Base-by-base conservation (phyloP, 1,139 yeast genomes). In the Blastobotrys elegans region DNA sequence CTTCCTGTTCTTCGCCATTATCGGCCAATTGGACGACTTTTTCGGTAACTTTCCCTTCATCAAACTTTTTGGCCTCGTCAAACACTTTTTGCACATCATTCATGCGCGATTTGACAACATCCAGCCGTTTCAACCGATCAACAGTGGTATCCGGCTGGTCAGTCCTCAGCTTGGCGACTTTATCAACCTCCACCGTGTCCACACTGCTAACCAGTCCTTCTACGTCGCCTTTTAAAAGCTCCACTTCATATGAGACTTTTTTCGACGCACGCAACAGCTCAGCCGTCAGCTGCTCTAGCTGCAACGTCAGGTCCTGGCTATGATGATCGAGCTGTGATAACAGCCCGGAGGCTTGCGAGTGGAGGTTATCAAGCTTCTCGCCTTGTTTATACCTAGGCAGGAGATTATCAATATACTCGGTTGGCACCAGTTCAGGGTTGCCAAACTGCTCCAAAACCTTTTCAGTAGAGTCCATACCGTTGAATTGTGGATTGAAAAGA, bases 211-310 rank as follows among this genome's bases (percentile, higher is more conserved):
- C 56, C 17, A 68, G 54, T 11, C 57, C 57, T 8, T 52, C 52
- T 10, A 65, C 59, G 33, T 68, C 71, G 42, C 59, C 56, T 14
- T 60, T 54, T 22, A 67, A 57, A 42, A 66, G 56, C 42, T 66
- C 70, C 17, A 65, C 57, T 48, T 66, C 67, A 51, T 67, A 66
- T 37, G 56, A 59, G 24, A 67, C 54, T n/a, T 67, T 52, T 33
- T 62, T 59, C 29, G 62, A 65, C 21, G 64, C 55, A 32, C 58
- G 51, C 36, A 53, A 48, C 14, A 67, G 57, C 26, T 57, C 61
- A 5, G 54, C 55, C 26, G 67, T 57, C 16, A 60, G 52, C 4
- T 50, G 45, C 37, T 62, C 63, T 36, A 67, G 58, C 45, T 60
- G 58, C 54, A 57, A 54, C 2, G 66, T 62, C 21, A 67, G 54